Percentiles rank a stretch among this genome's conserved stretches.
Evolutionary conservation across 768 basidiomycete genomes (phyloP).

Genomic region (Xanthoconium stramineum): DNA sequence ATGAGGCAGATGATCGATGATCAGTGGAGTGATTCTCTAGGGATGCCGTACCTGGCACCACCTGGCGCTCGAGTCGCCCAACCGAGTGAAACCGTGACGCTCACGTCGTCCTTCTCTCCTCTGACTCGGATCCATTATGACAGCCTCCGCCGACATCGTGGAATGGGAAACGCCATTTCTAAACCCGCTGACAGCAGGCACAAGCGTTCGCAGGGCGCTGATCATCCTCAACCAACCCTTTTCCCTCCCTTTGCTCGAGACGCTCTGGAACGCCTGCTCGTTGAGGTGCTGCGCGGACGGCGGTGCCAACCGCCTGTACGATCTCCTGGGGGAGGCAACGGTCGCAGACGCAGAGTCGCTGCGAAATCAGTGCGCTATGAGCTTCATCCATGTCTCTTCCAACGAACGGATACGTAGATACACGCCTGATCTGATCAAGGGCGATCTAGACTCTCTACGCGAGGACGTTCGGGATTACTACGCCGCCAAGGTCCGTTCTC

Average conservation of each 20-base stretch:
- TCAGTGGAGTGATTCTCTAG: too few species aligned
- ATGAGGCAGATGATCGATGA: too few species aligned
- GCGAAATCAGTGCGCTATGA: constrained; percentile 13
- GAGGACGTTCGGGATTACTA: constrained; percentile 74
- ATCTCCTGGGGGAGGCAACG: constrained; percentile 35
- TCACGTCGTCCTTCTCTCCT: background rate
- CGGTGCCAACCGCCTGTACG: constrained; percentile 81
- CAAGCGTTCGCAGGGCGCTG: constrained; percentile 44
- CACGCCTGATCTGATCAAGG: constrained; percentile 85
- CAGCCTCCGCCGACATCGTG: background rate
- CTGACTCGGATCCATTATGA: background rate
- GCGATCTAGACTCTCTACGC: constrained; percentile 88
- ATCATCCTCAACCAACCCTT: constrained; percentile 93
- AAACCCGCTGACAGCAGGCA: constrained; percentile 11
- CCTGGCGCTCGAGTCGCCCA: too few species aligned
- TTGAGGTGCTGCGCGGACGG: constrained; percentile 82
- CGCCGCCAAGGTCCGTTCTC: constrained; percentile 44
- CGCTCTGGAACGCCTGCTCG: constrained; percentile 51
- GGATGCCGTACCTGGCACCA: too few species aligned
- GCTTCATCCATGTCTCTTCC: background rate
- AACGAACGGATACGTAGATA: constrained; percentile 42
- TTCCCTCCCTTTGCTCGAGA: constrained; percentile 53
- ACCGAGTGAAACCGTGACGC: background rate
- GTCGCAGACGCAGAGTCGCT: background rate
- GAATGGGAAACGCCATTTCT: constrained; percentile 29